Evolutionary conservation across 148 eudicot genomes (phyloP).

Genomic region (Simmondsia chinensis): DNA sequence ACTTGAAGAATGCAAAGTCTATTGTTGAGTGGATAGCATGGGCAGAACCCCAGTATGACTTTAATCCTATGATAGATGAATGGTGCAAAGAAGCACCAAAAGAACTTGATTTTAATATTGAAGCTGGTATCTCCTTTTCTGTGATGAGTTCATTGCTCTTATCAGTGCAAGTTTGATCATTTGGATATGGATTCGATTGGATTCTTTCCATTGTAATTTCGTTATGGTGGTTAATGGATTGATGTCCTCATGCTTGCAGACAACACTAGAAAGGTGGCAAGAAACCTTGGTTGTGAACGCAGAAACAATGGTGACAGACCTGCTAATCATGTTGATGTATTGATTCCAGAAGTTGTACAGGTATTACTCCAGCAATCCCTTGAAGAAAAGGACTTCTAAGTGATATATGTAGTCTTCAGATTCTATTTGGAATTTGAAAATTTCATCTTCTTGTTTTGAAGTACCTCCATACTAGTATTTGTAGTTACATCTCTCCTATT

Average conservation of each 20-base stretch:
- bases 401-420: too few species aligned
- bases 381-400: too few species aligned
- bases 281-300: constrained; percentile 71
- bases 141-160: not conserved
- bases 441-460: too few species aligned
- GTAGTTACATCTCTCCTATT: too few species aligned
- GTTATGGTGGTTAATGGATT: too few species aligned
- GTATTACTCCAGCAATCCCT: constrained; percentile 23
- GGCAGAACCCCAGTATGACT: constrained; percentile 98
- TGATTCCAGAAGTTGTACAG: constrained; percentile 93
- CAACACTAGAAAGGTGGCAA: constrained; percentile 77
- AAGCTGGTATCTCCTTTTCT: constrained; percentile 59
- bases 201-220: too few species aligned
- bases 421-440: too few species aligned
- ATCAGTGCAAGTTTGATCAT: too few species aligned
- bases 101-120: constrained; percentile 87
- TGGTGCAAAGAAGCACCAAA: constrained; percentile 98
- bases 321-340: constrained; percentile 53
- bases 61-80: constrained; percentile 96
- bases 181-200: too few species aligned
- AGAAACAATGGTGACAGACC: constrained; percentile 17
- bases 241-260: constrained; percentile 44
- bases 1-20: constrained; percentile 88
- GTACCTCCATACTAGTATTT: too few species aligned
- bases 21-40: constrained; percentile 99